Percentiles rank a stretch among this genome's conserved stretches.
These are phyloP conservation scores for Saxispiralis lemnorum DNA, from an alignment of 495 filamentous ascomycete species.

Conservation along the genomic window DNA sequence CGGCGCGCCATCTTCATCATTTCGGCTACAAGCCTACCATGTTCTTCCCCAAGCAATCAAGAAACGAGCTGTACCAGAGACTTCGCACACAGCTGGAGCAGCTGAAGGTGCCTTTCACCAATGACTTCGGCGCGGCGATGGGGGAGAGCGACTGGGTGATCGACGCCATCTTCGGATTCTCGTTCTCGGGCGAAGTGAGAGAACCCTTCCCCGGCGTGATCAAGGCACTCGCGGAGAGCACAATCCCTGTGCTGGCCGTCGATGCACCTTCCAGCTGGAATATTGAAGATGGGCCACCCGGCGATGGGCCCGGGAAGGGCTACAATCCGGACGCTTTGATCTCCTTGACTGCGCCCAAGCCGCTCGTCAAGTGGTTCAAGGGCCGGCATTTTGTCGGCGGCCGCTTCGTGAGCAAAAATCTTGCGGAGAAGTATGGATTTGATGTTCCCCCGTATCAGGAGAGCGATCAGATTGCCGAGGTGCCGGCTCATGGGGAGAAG, in stretches of 20 bases:
- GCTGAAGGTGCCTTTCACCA: constrained; percentile 67
- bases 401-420: constrained; percentile 62
- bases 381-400: constrained; percentile 85
- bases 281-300: constrained; percentile 69
- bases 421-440: constrained; percentile 75
- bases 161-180: constrained; percentile 93
- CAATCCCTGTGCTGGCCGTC: constrained; percentile 64
- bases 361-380: constrained; percentile 63
- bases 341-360: constrained; percentile 88
- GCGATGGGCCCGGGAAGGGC: constrained; percentile 54
- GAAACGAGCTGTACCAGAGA: constrained; percentile 81
- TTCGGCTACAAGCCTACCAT: constrained; percentile 81
- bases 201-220: constrained; percentile 79
- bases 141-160: constrained; percentile 58
- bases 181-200: constrained; percentile 77
- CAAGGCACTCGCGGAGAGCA: constrained; percentile 50
- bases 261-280: constrained; percentile 91
- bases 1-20: constrained; percentile 82
- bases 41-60: constrained; percentile 82
- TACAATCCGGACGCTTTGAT: constrained; percentile 67
- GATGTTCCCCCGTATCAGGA: constrained; percentile 72
- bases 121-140: constrained; percentile 55
- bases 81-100: constrained; percentile 67
- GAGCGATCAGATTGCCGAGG: constrained; percentile 75
- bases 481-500: constrained; percentile 31